phyloP scores from a whole-genome alignment of 2,329 filamentous ascomycete species.

The Ascochyta viciae-villosae region DNA sequence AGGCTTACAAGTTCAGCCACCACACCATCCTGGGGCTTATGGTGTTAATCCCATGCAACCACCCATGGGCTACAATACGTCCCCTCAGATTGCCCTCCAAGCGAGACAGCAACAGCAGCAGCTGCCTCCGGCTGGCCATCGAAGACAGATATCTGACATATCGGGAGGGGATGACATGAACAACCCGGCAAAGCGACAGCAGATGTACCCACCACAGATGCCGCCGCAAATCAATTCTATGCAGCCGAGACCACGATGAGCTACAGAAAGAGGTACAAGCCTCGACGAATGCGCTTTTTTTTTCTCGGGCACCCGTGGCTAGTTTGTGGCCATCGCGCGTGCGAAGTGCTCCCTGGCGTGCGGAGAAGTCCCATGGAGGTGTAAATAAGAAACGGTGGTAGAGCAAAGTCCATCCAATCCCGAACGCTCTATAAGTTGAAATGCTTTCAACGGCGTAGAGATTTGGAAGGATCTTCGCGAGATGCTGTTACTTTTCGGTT shows the following conservation, averaged over 20 bases:
- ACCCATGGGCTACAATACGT: slow-evolving; percentile 49
- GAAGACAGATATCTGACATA: slow-evolving; percentile 68
- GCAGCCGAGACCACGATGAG: slow-evolving; percentile 57
- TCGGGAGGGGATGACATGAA: slow-evolving; percentile 60
- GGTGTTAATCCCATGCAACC: slow-evolving; percentile 45
- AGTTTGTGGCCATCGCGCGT: background rate
- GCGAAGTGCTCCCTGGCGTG: slow-evolving; percentile 11
- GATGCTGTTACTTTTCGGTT: background rate
- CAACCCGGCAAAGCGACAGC: slow-evolving; percentile 64
- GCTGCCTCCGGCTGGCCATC: slow-evolving; percentile 47
- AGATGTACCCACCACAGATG: slow-evolving; percentile 59
- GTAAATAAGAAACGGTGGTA: background rate
- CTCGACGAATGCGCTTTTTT: background rate
- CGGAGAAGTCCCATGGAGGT: background rate
- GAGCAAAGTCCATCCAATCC: background rate
- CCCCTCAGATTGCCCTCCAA: slow-evolving; percentile 50
- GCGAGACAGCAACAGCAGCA: slow-evolving; percentile 36
- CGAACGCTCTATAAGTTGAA: slow-evolving; percentile 13
- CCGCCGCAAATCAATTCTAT: slow-evolving; percentile 57
- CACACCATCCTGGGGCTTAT: slow-evolving; percentile 48
- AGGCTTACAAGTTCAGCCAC: slow-evolving; percentile 49
- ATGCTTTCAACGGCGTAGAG: slow-evolving; percentile 1
- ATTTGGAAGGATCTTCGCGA: slow-evolving; percentile 15
- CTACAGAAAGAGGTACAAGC: background rate
- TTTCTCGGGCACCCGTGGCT: background rate